Evolutionary conservation across 805 yeast genomes (phyloP).

Genomic region (Maudiozyma turicensis): DNA sequence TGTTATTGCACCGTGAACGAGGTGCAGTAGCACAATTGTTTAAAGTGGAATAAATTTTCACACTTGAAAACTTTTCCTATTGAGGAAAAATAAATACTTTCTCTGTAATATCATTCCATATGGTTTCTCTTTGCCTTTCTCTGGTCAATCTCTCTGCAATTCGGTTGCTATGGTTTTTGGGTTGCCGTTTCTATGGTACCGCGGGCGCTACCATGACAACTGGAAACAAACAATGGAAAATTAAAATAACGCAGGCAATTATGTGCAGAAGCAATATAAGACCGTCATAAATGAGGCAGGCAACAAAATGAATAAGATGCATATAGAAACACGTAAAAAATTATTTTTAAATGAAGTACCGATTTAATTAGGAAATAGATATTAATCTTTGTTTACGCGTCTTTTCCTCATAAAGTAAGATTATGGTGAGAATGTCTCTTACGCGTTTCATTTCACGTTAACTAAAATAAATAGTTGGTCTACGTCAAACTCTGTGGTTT

Average conservation of each 20-base stretch:
- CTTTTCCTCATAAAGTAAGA: not conserved
- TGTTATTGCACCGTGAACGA: no score
- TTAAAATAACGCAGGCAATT: not conserved
- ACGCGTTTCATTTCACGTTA: not conserved
- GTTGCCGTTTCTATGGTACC: conserved; percentile 1
- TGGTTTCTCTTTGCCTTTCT: not conserved
- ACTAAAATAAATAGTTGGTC: no score
- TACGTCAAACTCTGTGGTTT: no score
- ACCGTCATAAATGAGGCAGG: not conserved
- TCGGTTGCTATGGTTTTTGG: not conserved
- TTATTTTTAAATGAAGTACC: no score
- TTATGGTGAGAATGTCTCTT: not conserved
- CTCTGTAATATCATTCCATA: not conserved
- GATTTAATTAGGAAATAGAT: not conserved
- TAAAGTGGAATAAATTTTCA: no score
- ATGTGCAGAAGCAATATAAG: no score
- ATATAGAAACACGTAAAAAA: no score
- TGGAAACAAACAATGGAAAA: not conserved
- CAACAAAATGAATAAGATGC: not conserved
- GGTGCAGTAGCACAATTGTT: no score
- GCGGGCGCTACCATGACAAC: not conserved
- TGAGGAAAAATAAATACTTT: not conserved
- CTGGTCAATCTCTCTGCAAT: not conserved
- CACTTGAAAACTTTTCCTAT: no score
- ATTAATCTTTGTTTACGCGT: not conserved